Evolutionary conservation across 176 grass and related monocot genomes (phyloP).

Genomic region (Raddia guianensis): DNA sequence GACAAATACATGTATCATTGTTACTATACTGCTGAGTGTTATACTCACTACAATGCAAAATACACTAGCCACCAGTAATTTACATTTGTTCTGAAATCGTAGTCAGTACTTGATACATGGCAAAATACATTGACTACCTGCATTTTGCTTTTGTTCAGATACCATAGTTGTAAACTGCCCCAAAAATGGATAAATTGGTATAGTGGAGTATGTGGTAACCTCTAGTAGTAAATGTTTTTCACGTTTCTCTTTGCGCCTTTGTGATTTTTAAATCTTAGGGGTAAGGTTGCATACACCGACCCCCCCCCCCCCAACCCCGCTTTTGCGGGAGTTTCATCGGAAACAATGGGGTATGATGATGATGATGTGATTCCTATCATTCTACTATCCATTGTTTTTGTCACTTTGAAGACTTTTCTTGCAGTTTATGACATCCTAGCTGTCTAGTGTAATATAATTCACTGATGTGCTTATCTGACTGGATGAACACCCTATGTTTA

Average conservation of each 20-base stretch:
- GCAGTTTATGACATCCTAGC: constrained; percentile 21
- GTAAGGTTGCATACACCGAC: no score
- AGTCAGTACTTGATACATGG: not conserved
- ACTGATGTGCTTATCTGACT: constrained; percentile 21
- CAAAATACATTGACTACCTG: not conserved
- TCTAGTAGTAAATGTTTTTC: not conserved
- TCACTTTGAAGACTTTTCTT: not conserved
- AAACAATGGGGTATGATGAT: no score
- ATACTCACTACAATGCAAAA: not conserved
- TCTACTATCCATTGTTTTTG: not conserved
- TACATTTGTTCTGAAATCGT: not conserved
- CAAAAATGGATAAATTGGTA: not conserved
- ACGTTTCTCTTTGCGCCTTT: not conserved
- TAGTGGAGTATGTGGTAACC: not conserved
- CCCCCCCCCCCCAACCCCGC: no score
- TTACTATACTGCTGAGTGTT: not conserved
- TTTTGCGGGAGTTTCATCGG: no score
- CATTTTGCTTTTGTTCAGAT: constrained; percentile 10
- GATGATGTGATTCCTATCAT: not conserved
- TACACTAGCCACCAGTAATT: not conserved
- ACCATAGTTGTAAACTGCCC: not conserved
- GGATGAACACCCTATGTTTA: constrained; percentile 8
- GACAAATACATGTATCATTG: not conserved
- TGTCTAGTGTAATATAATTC: not conserved
- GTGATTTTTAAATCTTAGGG: no score